Base-by-base conservation (phyloP, 2,329 filamentous ascomycete species). In the Teratosphaeria gauchensis region DNA sequence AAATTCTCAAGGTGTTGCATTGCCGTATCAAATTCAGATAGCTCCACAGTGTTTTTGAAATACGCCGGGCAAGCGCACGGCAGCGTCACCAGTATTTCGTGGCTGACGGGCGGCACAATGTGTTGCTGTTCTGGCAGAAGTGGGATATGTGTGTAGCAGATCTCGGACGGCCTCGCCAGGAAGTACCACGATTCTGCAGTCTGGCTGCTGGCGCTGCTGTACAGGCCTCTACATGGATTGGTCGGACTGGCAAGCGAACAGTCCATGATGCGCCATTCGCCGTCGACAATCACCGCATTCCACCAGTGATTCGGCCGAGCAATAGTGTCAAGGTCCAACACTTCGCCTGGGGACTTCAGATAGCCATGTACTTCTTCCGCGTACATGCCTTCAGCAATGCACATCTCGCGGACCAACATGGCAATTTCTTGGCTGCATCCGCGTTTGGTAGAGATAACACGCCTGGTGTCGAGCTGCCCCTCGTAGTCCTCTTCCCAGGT, bases 251-350 rank as follows among this genome's bases (percentile, higher is more conserved):
- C 91, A 54, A 99, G 79, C 38, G 90, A 95, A 72, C 90, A 94
- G 73, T 99, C 94, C 77, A 99, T 90, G 64, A 97, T 88, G 55
- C 94, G 88, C 94, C 94, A 99, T 74, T 96, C 91, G 24, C 89
- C 87, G 72, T 99, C 94, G 8, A 96, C 86, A 38, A 96, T 77
- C 19, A 97, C 90, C 0, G 90, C 86, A 66, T 99, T 99, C 94
- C 94, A 99, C 85, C 89, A 97, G 75, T 99, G 94, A 69, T 99
- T 99, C 0, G 92, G 82, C 32, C 87, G 84, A n/a, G 90, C 89
- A 72, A 92, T 84, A 59, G 87, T 87, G 62, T 88, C 89, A 51
- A 91, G 78, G 66, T 97, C 92, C 1, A 88, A 79, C 7, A 86
- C 77, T 68, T 97, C 94, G 0, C 92, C 92, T 0, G 94, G 94